Evolutionary conservation across 345 rosid species (phyloP).

Genomic region (Fremontodendron californicum): DNA sequence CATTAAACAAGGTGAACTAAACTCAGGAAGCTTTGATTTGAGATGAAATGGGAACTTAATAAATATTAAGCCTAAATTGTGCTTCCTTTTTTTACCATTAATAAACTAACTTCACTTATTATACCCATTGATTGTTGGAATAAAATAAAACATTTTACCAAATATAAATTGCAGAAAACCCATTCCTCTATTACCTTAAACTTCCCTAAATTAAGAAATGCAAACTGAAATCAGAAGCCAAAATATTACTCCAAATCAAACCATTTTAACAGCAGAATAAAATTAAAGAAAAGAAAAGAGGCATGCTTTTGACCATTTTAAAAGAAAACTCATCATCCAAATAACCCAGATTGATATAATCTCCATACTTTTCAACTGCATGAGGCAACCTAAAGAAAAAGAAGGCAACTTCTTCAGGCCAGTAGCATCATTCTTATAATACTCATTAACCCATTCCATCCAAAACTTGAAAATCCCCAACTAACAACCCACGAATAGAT

Average conservation of each 20-base stretch:
- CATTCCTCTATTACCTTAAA: neutral
- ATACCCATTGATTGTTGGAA: neutral
- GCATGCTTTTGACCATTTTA: neutral
- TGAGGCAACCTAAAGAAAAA: neutral
- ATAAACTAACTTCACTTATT: neutral
- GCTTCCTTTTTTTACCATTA: neutral
- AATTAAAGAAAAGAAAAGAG: neutral
- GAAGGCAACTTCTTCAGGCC: neutral
- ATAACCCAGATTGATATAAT: neutral
- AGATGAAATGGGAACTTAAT: neutral
- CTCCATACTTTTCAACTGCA: neutral
- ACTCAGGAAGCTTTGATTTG: neutral
- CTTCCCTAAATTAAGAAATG: neutral
- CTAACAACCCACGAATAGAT: neutral
- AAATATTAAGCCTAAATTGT: neutral
- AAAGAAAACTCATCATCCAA: neutral
- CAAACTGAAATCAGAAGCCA: neutral
- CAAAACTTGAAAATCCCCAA: neutral
- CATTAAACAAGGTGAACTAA: slow-evolving; percentile 2
- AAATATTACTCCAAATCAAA: neutral
- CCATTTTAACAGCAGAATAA: neutral
- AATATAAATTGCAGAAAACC: neutral
- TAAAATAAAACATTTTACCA: neutral
- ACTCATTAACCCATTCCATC: neutral
- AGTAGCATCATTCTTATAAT: neutral